These are phyloP conservation scores for Hypomyces perniciosus DNA, from an alignment of 2,329 filamentous ascomycete species.

Conservation along the genomic window DNA sequence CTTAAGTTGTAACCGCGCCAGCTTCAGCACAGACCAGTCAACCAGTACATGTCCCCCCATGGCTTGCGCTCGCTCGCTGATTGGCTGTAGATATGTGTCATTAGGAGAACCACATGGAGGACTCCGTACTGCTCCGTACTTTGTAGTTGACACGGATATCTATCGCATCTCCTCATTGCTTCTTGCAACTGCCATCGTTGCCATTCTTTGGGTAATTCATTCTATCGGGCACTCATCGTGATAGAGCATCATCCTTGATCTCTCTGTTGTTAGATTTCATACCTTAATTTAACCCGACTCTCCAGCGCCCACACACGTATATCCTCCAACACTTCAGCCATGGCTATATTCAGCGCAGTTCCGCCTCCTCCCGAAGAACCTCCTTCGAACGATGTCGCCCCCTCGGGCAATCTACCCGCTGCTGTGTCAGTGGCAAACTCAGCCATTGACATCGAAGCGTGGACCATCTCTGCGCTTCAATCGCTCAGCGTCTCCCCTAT, in stretches of 20 bases:
- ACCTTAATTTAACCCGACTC: not conserved
- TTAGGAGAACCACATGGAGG: not conserved
- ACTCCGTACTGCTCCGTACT: not conserved
- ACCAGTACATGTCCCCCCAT: constrained; percentile 19
- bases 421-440: constrained; percentile 18
- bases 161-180: not conserved
- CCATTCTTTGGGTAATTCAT: too few relatives aligned
- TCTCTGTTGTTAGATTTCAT: not conserved
- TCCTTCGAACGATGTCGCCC: constrained; percentile 15
- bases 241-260: too few relatives aligned
- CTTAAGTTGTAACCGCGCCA: not conserved
- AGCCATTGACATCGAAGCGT: constrained; percentile 57
- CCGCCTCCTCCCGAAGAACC: constrained; percentile 41
- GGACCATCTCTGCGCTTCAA: constrained; percentile 55
- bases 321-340: constrained; percentile 18
- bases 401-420: constrained; percentile 11
- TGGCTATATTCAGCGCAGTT: constrained; percentile 50
- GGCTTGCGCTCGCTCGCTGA: constrained; percentile 27
- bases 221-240: too few relatives aligned
- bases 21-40: not conserved
- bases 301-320: not conserved
- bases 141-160: not conserved
- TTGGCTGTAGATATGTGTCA: constrained; percentile 20
- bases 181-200: too few relatives aligned
- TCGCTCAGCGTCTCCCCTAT: constrained; percentile 49